Percentiles rank a stretch among this genome's conserved stretches.
phyloP scores from a whole-genome alignment of 495 filamentous ascomycete species.

The Tricharina praecox region DNA sequence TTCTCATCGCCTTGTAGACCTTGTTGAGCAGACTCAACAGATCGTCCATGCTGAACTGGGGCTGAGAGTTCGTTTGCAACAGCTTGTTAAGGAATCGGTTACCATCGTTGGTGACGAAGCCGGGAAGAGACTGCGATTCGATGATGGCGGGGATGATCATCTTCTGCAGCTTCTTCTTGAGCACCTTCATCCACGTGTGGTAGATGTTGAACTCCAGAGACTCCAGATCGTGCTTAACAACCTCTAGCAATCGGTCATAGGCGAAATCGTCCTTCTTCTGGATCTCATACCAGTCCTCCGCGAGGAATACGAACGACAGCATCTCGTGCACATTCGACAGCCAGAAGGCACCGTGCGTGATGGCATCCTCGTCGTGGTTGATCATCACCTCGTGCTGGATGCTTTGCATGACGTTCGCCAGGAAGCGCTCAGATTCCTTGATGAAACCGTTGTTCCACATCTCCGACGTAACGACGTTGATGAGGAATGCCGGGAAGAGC shows the following conservation, averaged over 20 bases:
- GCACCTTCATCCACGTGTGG: constrained; percentile 99
- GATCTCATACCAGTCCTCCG: constrained; percentile 98
- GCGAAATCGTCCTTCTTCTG: constrained; percentile 99
- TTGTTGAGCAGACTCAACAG: constrained; percentile 89
- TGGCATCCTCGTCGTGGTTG: constrained; percentile 88
- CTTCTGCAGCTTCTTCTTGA: constrained; percentile 97
- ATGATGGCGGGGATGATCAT: constrained; percentile 99
- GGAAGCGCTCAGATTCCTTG: constrained; percentile 96
- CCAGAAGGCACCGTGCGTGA: constrained; percentile 98
- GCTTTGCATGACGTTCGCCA: constrained; percentile 98
- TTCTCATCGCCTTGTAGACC: constrained; percentile 95
- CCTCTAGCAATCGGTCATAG: constrained; percentile 92
- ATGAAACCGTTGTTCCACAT: constrained; percentile 99
- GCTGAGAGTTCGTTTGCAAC: constrained; percentile 66
- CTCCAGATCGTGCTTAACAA: constrained; percentile 97
- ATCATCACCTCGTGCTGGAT: constrained; percentile 98
- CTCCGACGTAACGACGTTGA: constrained; percentile 96
- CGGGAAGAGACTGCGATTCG: constrained; percentile 92
- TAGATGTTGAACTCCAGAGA: constrained; percentile 99
- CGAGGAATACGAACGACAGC: constrained; percentile 98
- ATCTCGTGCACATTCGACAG: constrained; percentile 98
- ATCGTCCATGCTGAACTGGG: constrained; percentile 98
- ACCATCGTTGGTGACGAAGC: constrained; percentile 96
- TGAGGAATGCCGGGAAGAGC: constrained; percentile 92
- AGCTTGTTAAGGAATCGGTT: constrained; percentile 96